These are phyloP conservation scores for Boletus subcaerulescens DNA, from an alignment of 768 basidiomycete species.

Conservation along the genomic window DNA sequence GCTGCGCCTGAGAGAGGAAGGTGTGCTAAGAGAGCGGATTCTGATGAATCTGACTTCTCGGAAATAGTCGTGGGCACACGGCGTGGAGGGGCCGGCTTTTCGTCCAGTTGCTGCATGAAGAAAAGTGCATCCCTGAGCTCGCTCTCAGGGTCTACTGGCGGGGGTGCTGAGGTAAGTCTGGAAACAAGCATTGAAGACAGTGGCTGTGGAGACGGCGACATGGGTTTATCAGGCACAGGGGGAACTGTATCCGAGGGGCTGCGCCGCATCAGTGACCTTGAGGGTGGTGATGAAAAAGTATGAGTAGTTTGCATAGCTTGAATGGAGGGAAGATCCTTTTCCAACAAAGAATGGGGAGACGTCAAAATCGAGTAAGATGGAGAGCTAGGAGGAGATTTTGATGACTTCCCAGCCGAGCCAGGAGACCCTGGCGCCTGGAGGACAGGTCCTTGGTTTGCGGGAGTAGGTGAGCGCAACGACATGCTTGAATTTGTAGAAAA, in stretches of 20 bases:
- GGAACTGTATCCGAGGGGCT: slow-evolving; percentile 18
- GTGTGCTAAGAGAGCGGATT: slow-evolving; percentile 22
- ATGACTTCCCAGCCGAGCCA: slow-evolving; percentile 9
- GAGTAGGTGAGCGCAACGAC: slow-evolving; percentile 18
- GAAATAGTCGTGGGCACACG: slow-evolving; percentile 46
- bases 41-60: slow-evolving; percentile 40
- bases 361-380: slow-evolving; percentile 34
- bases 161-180: slow-evolving; percentile 23
- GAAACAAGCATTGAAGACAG: slow-evolving; percentile 24
- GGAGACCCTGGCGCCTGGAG: slow-evolving; percentile 20
- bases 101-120: slow-evolving; percentile 62
- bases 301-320: slow-evolving; percentile 27
- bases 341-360: slow-evolving; percentile 34
- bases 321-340: slow-evolving; percentile 34
- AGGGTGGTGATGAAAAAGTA: slow-evolving; percentile 1
- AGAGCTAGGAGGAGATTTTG: slow-evolving; percentile 24
- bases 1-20: slow-evolving; percentile 21
- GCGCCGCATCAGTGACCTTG: slow-evolving; percentile 17
- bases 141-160: slow-evolving; percentile 29
- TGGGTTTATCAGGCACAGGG: slow-evolving; percentile 27
- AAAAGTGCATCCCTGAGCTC: slow-evolving; percentile 59
- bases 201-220: slow-evolving; percentile 14
- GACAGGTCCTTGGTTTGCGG: slow-evolving; percentile 11
- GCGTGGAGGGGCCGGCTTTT: slow-evolving; percentile 27
- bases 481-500: slow-evolving; percentile 31